Evolutionary conservation across 2,329 filamentous ascomycete species (phyloP).

Genomic region (Hypocrella siamensis): DNA sequence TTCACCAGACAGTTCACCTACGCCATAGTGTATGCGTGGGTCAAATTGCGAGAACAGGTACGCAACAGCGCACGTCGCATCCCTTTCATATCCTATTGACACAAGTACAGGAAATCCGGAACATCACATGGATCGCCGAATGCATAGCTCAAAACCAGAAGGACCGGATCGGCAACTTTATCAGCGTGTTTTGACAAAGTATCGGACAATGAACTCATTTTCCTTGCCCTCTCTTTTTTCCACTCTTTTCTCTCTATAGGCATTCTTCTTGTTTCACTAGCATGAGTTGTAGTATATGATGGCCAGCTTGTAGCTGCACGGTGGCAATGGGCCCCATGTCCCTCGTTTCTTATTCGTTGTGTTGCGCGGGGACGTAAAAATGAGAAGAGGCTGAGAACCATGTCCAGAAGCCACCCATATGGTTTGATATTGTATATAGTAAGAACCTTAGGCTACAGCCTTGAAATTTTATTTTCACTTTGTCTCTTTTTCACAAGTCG

Average conservation of each 20-base stretch:
- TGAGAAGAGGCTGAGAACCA: slow-evolving; percentile 9
- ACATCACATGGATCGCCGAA: slow-evolving; percentile 98
- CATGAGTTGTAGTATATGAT: slow-evolving; percentile 27
- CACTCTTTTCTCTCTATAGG: background rate
- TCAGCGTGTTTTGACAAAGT: slow-evolving; percentile 70
- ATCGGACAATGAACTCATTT: background rate
- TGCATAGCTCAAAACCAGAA: slow-evolving; percentile 99
- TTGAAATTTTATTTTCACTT: background rate
- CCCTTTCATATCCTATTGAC: slow-evolving; percentile 13
- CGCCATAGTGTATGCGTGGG: slow-evolving; percentile 92
- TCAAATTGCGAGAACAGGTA: slow-evolving; percentile 94
- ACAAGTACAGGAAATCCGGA: slow-evolving; percentile 72
- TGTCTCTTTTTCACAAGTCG: slow-evolving; percentile 13
- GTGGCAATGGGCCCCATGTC: too few relatives aligned
- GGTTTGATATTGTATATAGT: slow-evolving; percentile 31
- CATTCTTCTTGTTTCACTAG: slow-evolving; percentile 5
- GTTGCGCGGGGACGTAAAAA: slow-evolving; percentile 19
- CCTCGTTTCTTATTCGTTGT: too few relatives aligned
- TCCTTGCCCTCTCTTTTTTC: background rate
- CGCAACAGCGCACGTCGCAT: background rate
- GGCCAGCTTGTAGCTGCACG: background rate
- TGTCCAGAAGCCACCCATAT: slow-evolving; percentile 11
- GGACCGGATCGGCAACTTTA: slow-evolving; percentile 96
- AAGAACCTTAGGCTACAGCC: slow-evolving; percentile 26
- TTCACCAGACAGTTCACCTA: slow-evolving; percentile 95